phyloP scores from a whole-genome alignment of 257 asterid genomes.

The Solanum commersonii region DNA sequence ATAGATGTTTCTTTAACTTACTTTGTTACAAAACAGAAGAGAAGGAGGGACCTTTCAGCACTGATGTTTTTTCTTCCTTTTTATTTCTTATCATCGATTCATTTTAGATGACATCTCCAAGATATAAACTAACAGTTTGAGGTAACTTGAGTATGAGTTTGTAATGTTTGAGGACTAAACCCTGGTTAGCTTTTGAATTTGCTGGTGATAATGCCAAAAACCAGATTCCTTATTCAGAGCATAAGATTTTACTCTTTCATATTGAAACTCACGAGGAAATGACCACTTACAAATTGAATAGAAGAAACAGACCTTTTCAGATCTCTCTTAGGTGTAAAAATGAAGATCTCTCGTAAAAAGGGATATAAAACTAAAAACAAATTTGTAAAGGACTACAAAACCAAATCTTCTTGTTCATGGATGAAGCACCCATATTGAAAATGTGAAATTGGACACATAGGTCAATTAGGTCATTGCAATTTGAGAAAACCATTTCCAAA shows the following conservation, averaged over 20 bases:
- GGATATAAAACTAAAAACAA: neutral
- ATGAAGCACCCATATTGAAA: neutral
- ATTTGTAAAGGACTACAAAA: neutral
- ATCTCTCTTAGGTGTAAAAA: neutral
- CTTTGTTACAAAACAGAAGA: neutral
- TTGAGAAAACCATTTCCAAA: neutral
- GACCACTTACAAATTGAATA: neutral
- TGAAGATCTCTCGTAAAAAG: neutral
- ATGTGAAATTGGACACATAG: neutral
- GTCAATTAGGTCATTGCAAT: neutral
- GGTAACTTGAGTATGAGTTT: neutral
- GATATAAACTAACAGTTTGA: neutral
- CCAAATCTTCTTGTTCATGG: neutral
- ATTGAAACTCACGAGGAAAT: neutral
- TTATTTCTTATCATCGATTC: neutral
- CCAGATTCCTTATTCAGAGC: neutral
- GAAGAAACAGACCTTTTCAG: neutral
- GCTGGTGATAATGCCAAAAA: neutral
- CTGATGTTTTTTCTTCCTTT: neutral
- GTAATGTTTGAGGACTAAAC: neutral
- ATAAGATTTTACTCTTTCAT: neutral
- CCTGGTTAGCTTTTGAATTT: neutral
- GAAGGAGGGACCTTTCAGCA: neutral
- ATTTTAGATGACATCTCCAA: neutral
- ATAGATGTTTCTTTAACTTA: neutral